Evolutionary conservation across 352 stramenopile genomes (phyloP), one percentile per base, ranked within the genome.

Genomic region (Phytophthora meadii): DNA sequence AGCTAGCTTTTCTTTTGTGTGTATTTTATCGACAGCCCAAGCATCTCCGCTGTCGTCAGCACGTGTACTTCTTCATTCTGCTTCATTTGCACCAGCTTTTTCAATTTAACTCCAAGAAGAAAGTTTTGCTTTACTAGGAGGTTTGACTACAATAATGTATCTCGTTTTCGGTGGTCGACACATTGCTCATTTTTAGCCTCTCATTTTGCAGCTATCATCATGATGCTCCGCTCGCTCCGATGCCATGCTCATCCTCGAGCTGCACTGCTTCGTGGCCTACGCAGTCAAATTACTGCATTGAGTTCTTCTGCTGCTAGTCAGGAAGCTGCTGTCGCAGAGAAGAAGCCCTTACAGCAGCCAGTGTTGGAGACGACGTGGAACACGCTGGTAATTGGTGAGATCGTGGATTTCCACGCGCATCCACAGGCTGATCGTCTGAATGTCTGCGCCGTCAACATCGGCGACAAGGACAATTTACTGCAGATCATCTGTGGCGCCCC

Each of bases 401-500:
- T 93, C 57, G 70, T 91, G 40, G 66, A 77, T 10, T 63, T 89
- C 39, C 62, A 79, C 39, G 36, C 76, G 48, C 85, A 93, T 56
- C 85, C 85, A 17, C 68, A 81, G 44, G 85, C 85, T 0, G 81
- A 91, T 37, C 79, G 81, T 6, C 65, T 93, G 15, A 88, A 88
- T 54, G 65, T 94, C 24, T 94, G 82, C 61, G 60, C 78, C 36
- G 81, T 94, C 28, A 70, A 90, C 58, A 62, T 91, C 22, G 82
- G 82, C 15, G 78, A 90, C 60, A 65, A 68, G 27, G 72, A 84
- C 6, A 77, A 79, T 46, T 59, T 88, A 57, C 54, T 94, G 41
- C 82, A 91, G 70, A 94, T 94, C 65, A 82, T 94, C 52, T 94
- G 82, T 30, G 85, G 85, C 12, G 82, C 85, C 5, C 69, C 81